Conservation (phyloP, 1,139 yeast species). For the Scheffersomyces titani region DNA sequence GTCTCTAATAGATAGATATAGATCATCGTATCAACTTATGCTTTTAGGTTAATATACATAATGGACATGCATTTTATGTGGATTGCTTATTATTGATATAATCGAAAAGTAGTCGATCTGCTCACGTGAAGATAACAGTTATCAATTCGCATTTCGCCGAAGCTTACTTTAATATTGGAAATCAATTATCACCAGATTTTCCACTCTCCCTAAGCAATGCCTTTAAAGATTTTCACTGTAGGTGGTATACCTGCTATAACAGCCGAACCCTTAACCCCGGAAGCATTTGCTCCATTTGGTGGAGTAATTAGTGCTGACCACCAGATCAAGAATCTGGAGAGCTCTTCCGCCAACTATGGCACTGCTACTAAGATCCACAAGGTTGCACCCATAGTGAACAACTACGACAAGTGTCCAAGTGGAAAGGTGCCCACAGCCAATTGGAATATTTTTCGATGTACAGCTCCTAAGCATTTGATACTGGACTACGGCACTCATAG, state of each 20-base stretch:
- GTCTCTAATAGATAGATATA: not conserved
- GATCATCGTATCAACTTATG: not conserved
- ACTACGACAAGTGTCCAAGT: constrained; percentile 49
- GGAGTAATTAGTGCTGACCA: constrained; percentile 51
- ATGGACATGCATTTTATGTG: not conserved
- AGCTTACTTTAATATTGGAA: constrained; percentile 5
- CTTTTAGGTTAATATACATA: not conserved
- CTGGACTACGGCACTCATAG: constrained; percentile 20
- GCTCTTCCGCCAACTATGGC: constrained; percentile 81
- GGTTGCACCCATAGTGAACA: constrained; percentile 68
- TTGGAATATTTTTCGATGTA: constrained; percentile 83
- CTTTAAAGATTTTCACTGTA: constrained; percentile 39
- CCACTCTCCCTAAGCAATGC: constrained; percentile 25
- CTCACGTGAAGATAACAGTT: constrained; percentile 5
- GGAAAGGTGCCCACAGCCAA: constrained; percentile 55
- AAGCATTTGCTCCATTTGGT: constrained; percentile 42
- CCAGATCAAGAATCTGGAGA: constrained; percentile 31
- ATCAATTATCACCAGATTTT: not conserved
- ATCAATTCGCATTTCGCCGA: constrained; percentile 1
- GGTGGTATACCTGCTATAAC: constrained; percentile 22
- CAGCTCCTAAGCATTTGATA: constrained; percentile 68
- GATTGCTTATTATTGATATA: not conserved
- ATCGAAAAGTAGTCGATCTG: not conserved
- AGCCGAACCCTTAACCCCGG: constrained; percentile 44
- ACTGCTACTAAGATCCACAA: constrained; percentile 79